Conservation (phyloP, 1,284 basidiomycete genomes). For the Boletus albobrunnescens region DNA sequence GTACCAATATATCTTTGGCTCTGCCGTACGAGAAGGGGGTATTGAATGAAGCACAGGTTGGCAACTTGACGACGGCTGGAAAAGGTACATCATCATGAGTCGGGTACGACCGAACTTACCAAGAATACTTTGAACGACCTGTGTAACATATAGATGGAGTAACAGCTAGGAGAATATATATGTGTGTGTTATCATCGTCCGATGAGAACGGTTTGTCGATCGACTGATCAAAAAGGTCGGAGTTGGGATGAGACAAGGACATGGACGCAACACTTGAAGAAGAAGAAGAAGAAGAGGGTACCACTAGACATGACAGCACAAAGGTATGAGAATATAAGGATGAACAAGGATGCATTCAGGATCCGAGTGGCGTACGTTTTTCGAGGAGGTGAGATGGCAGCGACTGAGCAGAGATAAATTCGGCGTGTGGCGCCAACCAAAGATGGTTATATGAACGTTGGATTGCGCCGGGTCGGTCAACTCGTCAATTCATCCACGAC, state of each 20-base stretch:
- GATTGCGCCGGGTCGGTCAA: neutral
- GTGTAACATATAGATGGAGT: too few relatives aligned
- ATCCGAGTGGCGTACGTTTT: too few relatives aligned
- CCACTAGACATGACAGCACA: too few relatives aligned
- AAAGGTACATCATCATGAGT: too few relatives aligned
- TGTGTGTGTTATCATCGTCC: too few relatives aligned
- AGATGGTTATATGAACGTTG: conserved; percentile 5
- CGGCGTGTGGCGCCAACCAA: conserved; percentile 7
- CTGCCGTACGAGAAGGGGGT: too few relatives aligned
- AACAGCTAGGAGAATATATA: too few relatives aligned
- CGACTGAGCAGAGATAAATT: conserved; percentile 2
- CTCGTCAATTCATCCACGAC: neutral
- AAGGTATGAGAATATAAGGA: neutral
- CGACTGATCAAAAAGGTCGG: neutral
- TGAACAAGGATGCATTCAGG: neutral
- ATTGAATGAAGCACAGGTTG: neutral
- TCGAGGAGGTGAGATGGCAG: neutral
- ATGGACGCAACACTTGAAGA: too few relatives aligned
- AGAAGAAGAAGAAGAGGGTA: too few relatives aligned
- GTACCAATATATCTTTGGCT: neutral
- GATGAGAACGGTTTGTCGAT: neutral
- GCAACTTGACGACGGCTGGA: neutral
- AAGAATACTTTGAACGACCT: too few relatives aligned
- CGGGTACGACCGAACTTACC: too few relatives aligned
- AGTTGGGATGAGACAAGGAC: neutral